A percentile compares a stretch with the other conserved stretches of the same genome.
phyloP scores from a whole-genome alignment of 345 rosid genomes.

The Camelina neglecta region DNA sequence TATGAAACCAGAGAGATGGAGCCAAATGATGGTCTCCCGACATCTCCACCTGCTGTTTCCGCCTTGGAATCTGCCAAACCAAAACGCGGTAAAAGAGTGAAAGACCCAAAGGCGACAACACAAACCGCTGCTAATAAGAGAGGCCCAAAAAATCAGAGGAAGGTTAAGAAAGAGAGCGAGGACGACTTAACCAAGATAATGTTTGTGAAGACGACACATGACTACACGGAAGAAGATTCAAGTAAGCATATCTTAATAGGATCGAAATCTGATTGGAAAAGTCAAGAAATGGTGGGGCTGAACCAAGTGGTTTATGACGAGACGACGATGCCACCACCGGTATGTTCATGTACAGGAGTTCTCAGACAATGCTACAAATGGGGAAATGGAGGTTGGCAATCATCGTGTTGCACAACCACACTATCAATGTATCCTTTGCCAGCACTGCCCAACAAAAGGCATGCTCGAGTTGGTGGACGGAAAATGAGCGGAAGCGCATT shows the following conservation, averaged over 20 bases:
- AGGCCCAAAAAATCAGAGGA: constrained; percentile 64
- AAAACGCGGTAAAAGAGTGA: constrained; percentile 68
- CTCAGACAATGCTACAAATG: constrained; percentile 97
- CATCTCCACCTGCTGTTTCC: constrained; percentile 54
- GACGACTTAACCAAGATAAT: constrained; percentile 62
- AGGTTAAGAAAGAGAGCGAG: constrained; percentile 78
- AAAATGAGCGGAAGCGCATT: constrained; percentile 99
- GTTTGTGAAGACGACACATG: constrained; percentile 64
- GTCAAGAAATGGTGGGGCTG: constrained; percentile 78
- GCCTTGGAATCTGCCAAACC: constrained; percentile 65
- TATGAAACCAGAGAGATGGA: constrained; percentile 69
- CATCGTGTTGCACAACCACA: constrained; percentile 95
- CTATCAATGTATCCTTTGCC: constrained; percentile 90
- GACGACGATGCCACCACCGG: constrained; percentile 87
- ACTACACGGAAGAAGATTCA: constrained; percentile 61
- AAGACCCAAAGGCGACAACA: constrained; percentile 58
- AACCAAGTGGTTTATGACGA: constrained; percentile 95
- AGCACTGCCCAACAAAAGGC: constrained; percentile 83
- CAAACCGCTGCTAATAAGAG: constrained; percentile 60
- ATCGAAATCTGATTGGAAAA: constrained; percentile 85
- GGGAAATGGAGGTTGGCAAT: constrained; percentile 99
- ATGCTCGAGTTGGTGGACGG: constrained; percentile 91
- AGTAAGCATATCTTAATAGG: constrained; percentile 50
- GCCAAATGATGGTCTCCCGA: constrained; percentile 49
- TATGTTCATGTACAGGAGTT: constrained; percentile 90